These are phyloP conservation scores for Piromyces finnis DNA, from an alignment of 192 early-diverging fungal genomes.

Conservation along the genomic window DNA sequence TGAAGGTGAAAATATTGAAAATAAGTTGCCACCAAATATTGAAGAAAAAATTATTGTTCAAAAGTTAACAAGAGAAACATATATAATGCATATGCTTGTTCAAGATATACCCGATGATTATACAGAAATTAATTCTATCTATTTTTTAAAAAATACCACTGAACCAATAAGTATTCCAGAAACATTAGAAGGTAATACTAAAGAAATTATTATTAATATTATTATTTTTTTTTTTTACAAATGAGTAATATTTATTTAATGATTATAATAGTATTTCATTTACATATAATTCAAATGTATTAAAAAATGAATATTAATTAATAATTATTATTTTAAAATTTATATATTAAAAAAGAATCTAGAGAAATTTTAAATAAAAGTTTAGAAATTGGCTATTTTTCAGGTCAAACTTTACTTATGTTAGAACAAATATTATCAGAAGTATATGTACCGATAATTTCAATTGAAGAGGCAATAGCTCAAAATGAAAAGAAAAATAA, in stretches of 20 bases:
- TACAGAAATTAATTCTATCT: conserved; percentile 31
- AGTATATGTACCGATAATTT: conserved; percentile 32
- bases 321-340: too few species aligned
- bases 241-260: too few species aligned
- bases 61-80: conserved; percentile 12
- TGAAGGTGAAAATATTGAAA: not conserved
- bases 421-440: conserved; percentile 33
- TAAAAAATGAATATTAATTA: not conserved
- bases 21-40: not conserved
- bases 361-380: conserved; percentile 6
- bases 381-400: conserved; percentile 34
- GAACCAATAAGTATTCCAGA: conserved; percentile 17
- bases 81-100: conserved; percentile 19
- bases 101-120: conserved; percentile 24
- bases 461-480: not conserved
- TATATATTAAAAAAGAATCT: conserved; percentile 12
- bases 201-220: not conserved
- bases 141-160: conserved; percentile 22
- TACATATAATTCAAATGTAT: conserved; percentile 1
- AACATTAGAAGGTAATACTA: conserved; percentile 9
- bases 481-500: conserved; percentile 5
- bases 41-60: not conserved
- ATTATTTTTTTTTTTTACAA: too few species aligned
- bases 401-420: conserved; percentile 28
- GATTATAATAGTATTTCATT: too few species aligned